Conservation (phyloP, 305 asterid species). For the Fraxinus latifolia region DNA sequence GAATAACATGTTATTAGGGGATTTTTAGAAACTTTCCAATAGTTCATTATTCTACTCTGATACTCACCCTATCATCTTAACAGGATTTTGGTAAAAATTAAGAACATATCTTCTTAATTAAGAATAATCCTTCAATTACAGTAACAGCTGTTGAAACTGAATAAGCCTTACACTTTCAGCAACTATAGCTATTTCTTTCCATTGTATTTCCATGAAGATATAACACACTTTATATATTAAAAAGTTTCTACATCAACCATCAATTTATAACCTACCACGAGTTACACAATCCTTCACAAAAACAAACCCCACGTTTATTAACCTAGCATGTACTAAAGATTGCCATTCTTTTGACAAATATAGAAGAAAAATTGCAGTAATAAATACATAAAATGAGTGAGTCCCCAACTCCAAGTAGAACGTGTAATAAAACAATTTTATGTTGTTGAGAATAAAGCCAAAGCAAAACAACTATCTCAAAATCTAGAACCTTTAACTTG, state of each 20-base stretch:
- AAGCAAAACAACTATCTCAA: not conserved
- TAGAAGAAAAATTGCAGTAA: not conserved
- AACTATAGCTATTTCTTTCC: not conserved
- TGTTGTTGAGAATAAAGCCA: not conserved
- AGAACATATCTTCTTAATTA: not conserved
- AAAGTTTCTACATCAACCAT: not conserved
- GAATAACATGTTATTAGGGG: not conserved
- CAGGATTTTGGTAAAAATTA: not conserved
- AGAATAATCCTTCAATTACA: not conserved
- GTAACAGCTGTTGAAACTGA: not conserved
- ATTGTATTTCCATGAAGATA: not conserved
- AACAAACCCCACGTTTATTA: not conserved
- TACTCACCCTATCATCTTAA: not conserved
- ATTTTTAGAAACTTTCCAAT: not conserved
- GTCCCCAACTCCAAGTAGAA: not conserved
- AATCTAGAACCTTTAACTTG: not conserved
- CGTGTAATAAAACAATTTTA: not conserved
- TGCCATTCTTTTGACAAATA: not conserved
- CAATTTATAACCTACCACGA: not conserved
- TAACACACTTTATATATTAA: not conserved
- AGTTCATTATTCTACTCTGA: not conserved
- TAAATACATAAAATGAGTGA: not conserved
- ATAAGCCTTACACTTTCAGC: not conserved
- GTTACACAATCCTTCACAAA: not conserved
- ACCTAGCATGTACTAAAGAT: not conserved